Evolutionary conservation across 805 yeast species (phyloP), one percentile per base, ranked within the genome.

Genomic region (Yarrowia sp.): DNA sequence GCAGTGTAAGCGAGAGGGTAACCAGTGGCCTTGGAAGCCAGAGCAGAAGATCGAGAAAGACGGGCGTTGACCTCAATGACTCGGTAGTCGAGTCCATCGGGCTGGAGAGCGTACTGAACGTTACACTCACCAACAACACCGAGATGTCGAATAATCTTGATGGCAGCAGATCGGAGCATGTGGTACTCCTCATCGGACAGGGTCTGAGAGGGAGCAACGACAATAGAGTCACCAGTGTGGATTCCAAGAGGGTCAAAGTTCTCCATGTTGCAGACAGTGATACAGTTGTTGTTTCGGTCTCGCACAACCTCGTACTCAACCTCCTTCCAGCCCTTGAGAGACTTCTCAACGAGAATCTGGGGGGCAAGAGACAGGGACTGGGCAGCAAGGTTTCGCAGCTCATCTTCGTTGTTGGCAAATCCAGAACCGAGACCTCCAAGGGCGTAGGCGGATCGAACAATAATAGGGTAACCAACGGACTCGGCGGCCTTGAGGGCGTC

Each of bases 71-170:
- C 99, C 79, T 93, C 99, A 73, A 93, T 95, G 68, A 93, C 96
- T 76, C 98, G 86, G 82, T 89, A 93, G 74, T 93, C 98, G 71
- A 90, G 84, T 35, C 97, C 96, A 77, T 92, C 95, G 48, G 99
- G 97, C 75, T 92, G 96, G 70, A 93, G 83, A 63, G 98, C 96
- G 75, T 93, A 93, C 79, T 93, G 99, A 68, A 93, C 96, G 77
- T 93, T 93, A 85, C 99, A 93, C 80, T 93, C 99, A 78, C 99
- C 99, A 71, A 93, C 97, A 69, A 93, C 99, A 76, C 99, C 99
- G 74, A 93, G 82, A 75, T 93, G 99, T 78, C 98, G 90, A 73
- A 93, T 93, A 73, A 93, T 91, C 79, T 95, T 95, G 77, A 95
- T 91, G 65, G 99, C 99, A 65, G 99, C 96, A 56, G 96, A 82